Evolutionary conservation across 768 basidiomycete species (phyloP).

Genomic region (Piloderma croceum): DNA sequence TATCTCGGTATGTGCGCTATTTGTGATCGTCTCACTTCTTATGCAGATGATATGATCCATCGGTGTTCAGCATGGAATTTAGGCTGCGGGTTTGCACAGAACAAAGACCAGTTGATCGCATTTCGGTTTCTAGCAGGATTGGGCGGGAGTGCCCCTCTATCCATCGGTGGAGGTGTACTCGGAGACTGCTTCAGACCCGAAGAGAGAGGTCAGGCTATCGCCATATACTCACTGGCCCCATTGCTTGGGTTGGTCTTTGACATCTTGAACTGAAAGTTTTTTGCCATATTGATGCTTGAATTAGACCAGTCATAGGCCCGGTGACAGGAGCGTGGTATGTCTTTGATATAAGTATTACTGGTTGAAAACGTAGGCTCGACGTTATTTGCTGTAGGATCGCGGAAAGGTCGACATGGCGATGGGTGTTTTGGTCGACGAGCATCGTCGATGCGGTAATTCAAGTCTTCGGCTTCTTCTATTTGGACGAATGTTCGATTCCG

Average conservation of each 20-base stretch:
- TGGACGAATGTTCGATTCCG: constrained; percentile 53
- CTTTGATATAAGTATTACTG: background rate
- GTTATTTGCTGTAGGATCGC: constrained; percentile 39
- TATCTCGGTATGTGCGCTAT: constrained; percentile 57
- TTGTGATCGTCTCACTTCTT: background rate
- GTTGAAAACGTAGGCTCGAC: background rate
- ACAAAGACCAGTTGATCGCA: constrained; percentile 49
- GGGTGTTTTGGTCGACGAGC: constrained; percentile 71
- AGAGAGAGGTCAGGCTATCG: constrained; percentile 58
- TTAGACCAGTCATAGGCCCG: constrained; percentile 59
- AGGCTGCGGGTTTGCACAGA: constrained; percentile 57
- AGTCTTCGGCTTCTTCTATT: constrained; percentile 45
- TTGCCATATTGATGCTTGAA: too few relatives aligned
- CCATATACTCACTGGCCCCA: constrained; percentile 61
- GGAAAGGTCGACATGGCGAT: constrained; percentile 61
- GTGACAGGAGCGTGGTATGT: constrained; percentile 54
- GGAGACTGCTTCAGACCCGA: constrained; percentile 59
- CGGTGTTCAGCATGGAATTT: constrained; percentile 34
- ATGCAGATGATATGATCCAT: background rate
- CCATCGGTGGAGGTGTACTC: constrained; percentile 63
- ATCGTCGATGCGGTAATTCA: constrained; percentile 54
- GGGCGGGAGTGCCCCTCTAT: constrained; percentile 66
- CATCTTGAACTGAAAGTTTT: too few relatives aligned
- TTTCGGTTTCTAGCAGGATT: constrained; percentile 68
- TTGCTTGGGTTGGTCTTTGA: constrained; percentile 47